These are phyloP conservation scores for Calocybe indica DNA, from an alignment of 768 basidiomycete species.

Conservation along the genomic window DNA sequence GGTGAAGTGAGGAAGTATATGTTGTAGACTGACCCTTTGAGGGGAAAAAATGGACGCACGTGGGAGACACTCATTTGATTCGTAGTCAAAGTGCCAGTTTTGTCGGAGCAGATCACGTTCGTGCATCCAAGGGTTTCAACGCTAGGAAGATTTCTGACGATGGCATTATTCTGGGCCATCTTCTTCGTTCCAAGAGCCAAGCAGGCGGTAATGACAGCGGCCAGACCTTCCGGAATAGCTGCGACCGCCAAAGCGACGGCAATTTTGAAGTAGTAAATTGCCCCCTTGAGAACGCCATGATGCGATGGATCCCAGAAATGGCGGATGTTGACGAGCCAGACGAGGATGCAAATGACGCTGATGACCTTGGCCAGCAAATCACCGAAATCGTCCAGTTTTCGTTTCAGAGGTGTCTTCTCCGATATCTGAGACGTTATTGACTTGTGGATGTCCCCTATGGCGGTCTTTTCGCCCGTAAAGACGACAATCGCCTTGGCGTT, in stretches of 20 bases:
- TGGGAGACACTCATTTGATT: conserved; percentile 96
- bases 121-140: conserved; percentile 98
- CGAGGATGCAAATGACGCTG: conserved; percentile 91
- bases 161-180: conserved; percentile 99
- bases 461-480: conserved; percentile 80
- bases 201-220: conserved; percentile 96
- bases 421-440: conserved; percentile 90
- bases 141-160: conserved; percentile 92
- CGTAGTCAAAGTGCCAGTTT: conserved; percentile 94
- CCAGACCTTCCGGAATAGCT: conserved; percentile 97
- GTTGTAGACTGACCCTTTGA: background rate
- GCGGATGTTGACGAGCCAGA: conserved; percentile 95
- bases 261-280: conserved; percentile 99
- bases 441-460: conserved; percentile 96
- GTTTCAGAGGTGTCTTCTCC: conserved; percentile 96
- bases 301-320: conserved; percentile 97
- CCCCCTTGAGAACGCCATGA: conserved; percentile 85
- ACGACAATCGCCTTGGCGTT: conserved; percentile 84
- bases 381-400: conserved; percentile 97
- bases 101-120: conserved; percentile 98
- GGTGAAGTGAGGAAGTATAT: conserved; percentile 1
- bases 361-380: conserved; percentile 98
- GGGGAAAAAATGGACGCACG: conserved; percentile 30
- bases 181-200: conserved; percentile 96
- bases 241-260: conserved; percentile 98